Evolutionary conservation across 495 filamentous ascomycete species (phyloP).

Genomic region (Podospora australis): DNA sequence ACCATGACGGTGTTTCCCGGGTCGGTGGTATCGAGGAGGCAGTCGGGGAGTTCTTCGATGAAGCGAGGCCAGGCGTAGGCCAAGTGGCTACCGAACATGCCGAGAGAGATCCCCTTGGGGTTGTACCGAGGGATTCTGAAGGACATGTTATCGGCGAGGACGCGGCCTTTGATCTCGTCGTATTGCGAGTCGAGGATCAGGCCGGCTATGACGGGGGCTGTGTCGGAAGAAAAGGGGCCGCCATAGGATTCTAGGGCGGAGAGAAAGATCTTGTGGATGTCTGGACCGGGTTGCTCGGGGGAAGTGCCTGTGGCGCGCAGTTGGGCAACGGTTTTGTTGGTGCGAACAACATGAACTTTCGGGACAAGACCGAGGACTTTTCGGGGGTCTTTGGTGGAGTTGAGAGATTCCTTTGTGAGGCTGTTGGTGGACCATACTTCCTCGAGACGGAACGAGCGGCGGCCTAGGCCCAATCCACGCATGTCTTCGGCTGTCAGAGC

Average conservation of each 20-base stretch:
- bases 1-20: constrained; percentile 32
- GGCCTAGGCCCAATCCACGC: constrained; percentile 36
- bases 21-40: constrained; percentile 26
- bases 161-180: constrained; percentile 26
- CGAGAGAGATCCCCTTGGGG: constrained; percentile 36
- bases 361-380: constrained; percentile 25
- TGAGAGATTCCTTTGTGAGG: constrained; percentile 12
- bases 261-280: constrained; percentile 34
- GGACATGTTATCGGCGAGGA: constrained; percentile 38
- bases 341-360: constrained; percentile 41
- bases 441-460: constrained; percentile 45
- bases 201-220: constrained; percentile 38
- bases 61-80: constrained; percentile 44
- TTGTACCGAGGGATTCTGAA: too few relatives aligned
- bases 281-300: constrained; percentile 12
- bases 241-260: constrained; percentile 34
- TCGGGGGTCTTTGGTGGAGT: not conserved
- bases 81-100: constrained; percentile 42
- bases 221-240: constrained; percentile 24
- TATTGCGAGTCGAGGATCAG: constrained; percentile 40
- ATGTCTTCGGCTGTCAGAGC: constrained; percentile 45
- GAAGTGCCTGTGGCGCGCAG: constrained; percentile 27
- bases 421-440: constrained; percentile 44
- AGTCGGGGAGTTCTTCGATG: constrained; percentile 25
- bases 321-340: constrained; percentile 36